A percentile compares a stretch with the other conserved stretches of the same genome.
These are phyloP conservation scores for Amanita molliuscula DNA, from an alignment of 768 basidiomycete species.

Conservation along the genomic window DNA sequence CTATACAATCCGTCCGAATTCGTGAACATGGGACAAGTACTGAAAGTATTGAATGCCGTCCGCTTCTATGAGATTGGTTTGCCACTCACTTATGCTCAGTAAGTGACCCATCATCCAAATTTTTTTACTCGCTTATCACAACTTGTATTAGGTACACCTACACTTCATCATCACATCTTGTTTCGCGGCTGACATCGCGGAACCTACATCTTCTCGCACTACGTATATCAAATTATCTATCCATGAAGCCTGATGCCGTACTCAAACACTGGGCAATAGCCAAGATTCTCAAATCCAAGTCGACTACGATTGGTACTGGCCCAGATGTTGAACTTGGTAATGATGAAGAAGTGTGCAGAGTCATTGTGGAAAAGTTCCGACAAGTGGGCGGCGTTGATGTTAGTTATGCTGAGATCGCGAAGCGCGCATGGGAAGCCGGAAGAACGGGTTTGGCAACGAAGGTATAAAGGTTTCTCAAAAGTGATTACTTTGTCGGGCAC, in stretches of 20 bases:
- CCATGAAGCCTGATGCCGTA: conserved; percentile 76
- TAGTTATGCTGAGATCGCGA: conserved; percentile 92
- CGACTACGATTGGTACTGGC: conserved; percentile 41
- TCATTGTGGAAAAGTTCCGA: conserved; percentile 88
- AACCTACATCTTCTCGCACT: conserved; percentile 89
- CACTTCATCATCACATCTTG: conserved; percentile 69
- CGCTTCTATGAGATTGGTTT: conserved; percentile 89
- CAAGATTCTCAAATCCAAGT: conserved; percentile 71
- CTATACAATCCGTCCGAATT: conserved; percentile 89
- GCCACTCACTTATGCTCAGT: conserved; percentile 89
- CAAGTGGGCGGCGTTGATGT: conserved; percentile 69
- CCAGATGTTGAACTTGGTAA: conserved; percentile 46
- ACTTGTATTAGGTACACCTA: conserved; percentile 59
- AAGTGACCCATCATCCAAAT: conserved; percentile 17
- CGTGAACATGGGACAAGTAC: conserved; percentile 81
- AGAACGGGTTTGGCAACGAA: conserved; percentile 73
- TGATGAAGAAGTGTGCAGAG: conserved; percentile 69
- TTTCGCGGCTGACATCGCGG: conserved; percentile 74
- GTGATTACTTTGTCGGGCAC: not conserved
- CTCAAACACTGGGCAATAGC: conserved; percentile 94
- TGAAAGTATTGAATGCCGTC: conserved; percentile 92
- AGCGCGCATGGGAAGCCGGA: conserved; percentile 87
- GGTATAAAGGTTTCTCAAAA: conserved; percentile 28
- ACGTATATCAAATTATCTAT: conserved; percentile 77
- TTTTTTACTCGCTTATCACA: not conserved